Base-by-base conservation (phyloP, 2,329 filamentous ascomycete genomes). In the Pseudogymnoascus sp. region DNA sequence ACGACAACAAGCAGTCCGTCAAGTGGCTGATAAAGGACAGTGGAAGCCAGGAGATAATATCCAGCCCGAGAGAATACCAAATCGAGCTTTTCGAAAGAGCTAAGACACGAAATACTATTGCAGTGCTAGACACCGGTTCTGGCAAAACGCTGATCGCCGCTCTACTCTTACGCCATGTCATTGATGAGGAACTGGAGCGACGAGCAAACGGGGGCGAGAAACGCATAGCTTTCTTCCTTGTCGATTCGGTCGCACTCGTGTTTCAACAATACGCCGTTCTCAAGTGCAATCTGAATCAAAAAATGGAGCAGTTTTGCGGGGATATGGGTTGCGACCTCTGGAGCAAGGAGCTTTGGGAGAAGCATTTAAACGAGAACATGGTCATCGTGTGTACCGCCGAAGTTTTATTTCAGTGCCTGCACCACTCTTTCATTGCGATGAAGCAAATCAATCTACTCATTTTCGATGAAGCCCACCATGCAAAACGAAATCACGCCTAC, bases 101-200 rank as follows among this genome's bases (percentile, higher is more conserved):
- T 3, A 96, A 94, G 70, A 71, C 82, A 59, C 82, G 87, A 66
- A 99, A 99, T 70, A 89, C 87, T 6, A 96, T 99, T 66, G 92
- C 94, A 0, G 94, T 99, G 1, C 80, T 97, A 1, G 91, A 95
- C 69, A 97, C 93, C n/a, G 91, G 85, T 86, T 91, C 91, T 3
- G 94, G 94, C 2, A 99, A 99, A 75, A 99, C 94, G 0, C 78
- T 97, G n/a, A 97, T 99, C 67, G 92, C 94, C 0, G 91, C 90
- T 1, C 80, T 97, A 2, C 79, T 99, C 4, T 80, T 97, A 22
- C 84, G 86, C 38, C 83, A 95, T 71, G 80, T 84, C 8, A 80
- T 97, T 30, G 84, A 91, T 38, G 78, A 87, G 62, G 94, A 99
- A 71, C 75, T 97, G 1, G 85, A 90, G 64, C 76, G 84, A 65